Percentiles rank a stretch among this genome's conserved stretches.
These are phyloP conservation scores for Blastobotrys proliferans DNA, from an alignment of 1,139 yeast species.

Conservation along the genomic window DNA sequence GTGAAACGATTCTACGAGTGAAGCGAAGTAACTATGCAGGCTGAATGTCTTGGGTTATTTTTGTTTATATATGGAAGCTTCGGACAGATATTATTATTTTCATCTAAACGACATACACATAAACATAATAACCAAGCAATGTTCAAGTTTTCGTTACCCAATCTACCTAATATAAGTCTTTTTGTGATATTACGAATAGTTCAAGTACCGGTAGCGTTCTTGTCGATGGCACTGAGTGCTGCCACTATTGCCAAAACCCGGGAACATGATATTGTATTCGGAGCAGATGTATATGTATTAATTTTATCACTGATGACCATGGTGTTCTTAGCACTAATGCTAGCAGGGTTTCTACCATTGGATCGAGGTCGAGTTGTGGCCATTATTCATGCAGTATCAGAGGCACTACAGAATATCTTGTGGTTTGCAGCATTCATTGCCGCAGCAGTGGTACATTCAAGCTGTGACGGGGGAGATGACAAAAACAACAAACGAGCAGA, in stretches of 20 bases:
- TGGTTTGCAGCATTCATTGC: constrained; percentile 11
- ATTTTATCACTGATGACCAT: constrained; percentile 3
- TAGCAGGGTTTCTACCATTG: constrained; percentile 2
- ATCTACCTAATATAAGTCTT: not conserved
- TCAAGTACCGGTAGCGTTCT: not conserved
- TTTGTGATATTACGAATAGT: not conserved
- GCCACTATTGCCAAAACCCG: not conserved
- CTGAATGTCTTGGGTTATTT: too few relatives aligned
- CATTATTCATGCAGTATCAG: not conserved
- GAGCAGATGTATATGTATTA: constrained; percentile 7
- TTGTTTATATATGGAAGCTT: too few relatives aligned
- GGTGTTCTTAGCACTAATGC: not conserved
- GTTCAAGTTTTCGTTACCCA: too few relatives aligned
- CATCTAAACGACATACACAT: too few relatives aligned
- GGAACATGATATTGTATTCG: not conserved
- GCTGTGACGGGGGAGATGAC: not conserved
- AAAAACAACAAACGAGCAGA: not conserved
- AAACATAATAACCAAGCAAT: too few relatives aligned
- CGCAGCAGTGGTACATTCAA: constrained; percentile 3
- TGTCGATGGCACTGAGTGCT: constrained; percentile 2
- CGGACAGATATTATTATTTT: too few relatives aligned
- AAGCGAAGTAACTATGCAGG: too few relatives aligned
- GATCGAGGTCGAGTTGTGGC: not conserved
- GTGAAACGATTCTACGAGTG: too few relatives aligned
- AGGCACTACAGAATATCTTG: constrained; percentile 1